phyloP scores from a whole-genome alignment of 140 eudicot genomes.

The Anethum foeniculum region DNA sequence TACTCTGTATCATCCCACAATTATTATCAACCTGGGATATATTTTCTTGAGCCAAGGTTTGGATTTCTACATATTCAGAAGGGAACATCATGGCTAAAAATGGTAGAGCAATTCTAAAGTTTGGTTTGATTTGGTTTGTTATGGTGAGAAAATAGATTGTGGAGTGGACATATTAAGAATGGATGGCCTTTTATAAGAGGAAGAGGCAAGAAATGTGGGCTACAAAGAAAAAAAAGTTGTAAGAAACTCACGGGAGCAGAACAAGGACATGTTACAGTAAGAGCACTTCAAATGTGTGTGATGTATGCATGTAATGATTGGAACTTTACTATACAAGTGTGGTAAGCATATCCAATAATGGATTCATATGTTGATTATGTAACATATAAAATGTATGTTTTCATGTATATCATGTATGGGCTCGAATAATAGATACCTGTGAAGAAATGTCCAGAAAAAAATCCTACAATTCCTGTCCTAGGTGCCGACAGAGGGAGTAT shows the following conservation, averaged over 20 bases:
- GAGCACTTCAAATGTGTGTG: slow-evolving; percentile 21
- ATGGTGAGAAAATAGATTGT: slow-evolving; percentile 1
- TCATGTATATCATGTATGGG: not conserved
- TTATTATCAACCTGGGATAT: slow-evolving; percentile 24
- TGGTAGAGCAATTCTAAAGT: slow-evolving; percentile 1
- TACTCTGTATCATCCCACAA: slow-evolving; percentile 18
- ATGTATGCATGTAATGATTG: slow-evolving; percentile 26
- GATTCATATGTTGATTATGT: not conserved
- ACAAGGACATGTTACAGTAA: not conserved
- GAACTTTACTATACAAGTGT: slow-evolving; percentile 7
- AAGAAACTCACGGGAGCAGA: slow-evolving; percentile 26
- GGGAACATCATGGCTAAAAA: slow-evolving; percentile 25
- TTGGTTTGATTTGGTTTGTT: not conserved
- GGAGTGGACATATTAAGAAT: slow-evolving; percentile 25
- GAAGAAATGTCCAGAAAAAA: too few species aligned
- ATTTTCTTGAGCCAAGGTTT: slow-evolving; percentile 29
- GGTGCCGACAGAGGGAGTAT: too few species aligned
- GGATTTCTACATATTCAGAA: slow-evolving; percentile 34
- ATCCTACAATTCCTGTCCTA: too few species aligned
- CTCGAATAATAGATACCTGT: too few species aligned
- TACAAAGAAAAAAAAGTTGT: slow-evolving; percentile 10
- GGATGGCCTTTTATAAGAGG: slow-evolving; percentile 43
- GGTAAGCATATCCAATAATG: slow-evolving; percentile 9
- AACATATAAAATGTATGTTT: not conserved
- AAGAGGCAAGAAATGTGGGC: slow-evolving; percentile 15